Evolutionary conservation across 768 basidiomycete genomes (phyloP), one percentile per base, ranked within the genome.

Genomic region (Russula sp.): DNA sequence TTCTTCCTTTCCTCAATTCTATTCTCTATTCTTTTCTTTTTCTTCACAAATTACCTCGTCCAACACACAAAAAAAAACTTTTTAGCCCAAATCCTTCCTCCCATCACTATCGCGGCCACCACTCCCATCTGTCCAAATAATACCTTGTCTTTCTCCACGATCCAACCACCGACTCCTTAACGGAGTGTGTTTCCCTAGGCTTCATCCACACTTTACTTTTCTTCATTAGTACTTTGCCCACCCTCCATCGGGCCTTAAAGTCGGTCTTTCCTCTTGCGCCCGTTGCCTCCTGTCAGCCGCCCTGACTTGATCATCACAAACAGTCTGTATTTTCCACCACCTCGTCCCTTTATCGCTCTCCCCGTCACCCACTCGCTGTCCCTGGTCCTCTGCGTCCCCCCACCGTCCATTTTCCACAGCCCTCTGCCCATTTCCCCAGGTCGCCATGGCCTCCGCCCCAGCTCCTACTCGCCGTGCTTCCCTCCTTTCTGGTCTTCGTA

Each of bases 401-500:
- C 38, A 53, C 36, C 14, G 65, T 68, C 49, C 64, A 60, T 48
- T 56, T 64, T 67, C 64, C 51, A 59, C 61, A 59, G 62, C 67
- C 67, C 61, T 65, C 66, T 63, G 58, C 67, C 57, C 68, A 52
- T 66, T 63, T 55, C 59, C 67, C 54, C 34, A 10, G 28, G 50
- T 22, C 10, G 51, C 67, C 66, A 82, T 83, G 81, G 75, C 81
- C 59, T 74, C 80, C 54, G 69, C 78, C 62, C 74, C 71, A 36
- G 73, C 73, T 57, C 72, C 81, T 70, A 86, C 80, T 74, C 69
- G 71, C 61, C 89, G 92, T 71, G 90, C 92, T 57, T 89, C 90
- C 66, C 90, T 94, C 72, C 90, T 94, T 75, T 81, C 88, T 65
- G 90, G 89, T 70, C 90, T 94, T 72, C 89, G 92, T 74, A 94